Percentiles rank a stretch among this genome's conserved stretches.
phyloP scores from a whole-genome alignment of 352 stramenopile genomes.

The Peronospora belbahrii region DNA sequence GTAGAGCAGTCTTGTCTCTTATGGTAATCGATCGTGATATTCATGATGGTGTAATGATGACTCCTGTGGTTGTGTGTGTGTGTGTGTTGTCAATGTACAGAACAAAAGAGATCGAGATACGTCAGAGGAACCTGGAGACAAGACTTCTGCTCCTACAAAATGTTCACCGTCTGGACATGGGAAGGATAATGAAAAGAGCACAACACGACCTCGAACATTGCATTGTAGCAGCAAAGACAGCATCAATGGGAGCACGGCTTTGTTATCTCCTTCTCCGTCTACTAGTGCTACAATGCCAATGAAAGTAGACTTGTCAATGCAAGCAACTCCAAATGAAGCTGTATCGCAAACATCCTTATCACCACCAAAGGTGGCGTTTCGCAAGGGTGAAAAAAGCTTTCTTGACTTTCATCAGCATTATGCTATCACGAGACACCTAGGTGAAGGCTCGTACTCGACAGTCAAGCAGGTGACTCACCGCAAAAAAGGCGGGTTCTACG shows the following conservation, averaged over 20 bases:
- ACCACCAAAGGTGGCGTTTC: slow-evolving; percentile 37
- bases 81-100: slow-evolving; percentile 8
- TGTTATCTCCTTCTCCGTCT: slow-evolving; percentile 4
- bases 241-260: slow-evolving; percentile 15
- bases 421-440: slow-evolving; percentile 65
- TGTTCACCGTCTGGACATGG: neutral
- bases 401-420: slow-evolving; percentile 83
- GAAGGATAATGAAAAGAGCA: slow-evolving; percentile 2
- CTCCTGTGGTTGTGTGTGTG: neutral
- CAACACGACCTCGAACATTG: neutral
- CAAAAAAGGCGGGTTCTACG: slow-evolving; percentile 59
- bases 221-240: slow-evolving; percentile 10
- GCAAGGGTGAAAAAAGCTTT: slow-evolving; percentile 74
- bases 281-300: slow-evolving; percentile 3
- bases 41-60: too few relatives aligned
- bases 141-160: slow-evolving; percentile 1
- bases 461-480: slow-evolving; percentile 84
- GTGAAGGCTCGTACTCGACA: slow-evolving; percentile 84
- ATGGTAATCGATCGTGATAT: too few relatives aligned
- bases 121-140: slow-evolving; percentile 19
- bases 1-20: neutral
- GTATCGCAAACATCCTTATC: slow-evolving; percentile 1
- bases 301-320: neutral
- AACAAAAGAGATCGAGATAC: slow-evolving; percentile 2
- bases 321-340: neutral